Base-by-base conservation (phyloP, 208 protist species). In the Acanthamoeba sp. region DNA sequence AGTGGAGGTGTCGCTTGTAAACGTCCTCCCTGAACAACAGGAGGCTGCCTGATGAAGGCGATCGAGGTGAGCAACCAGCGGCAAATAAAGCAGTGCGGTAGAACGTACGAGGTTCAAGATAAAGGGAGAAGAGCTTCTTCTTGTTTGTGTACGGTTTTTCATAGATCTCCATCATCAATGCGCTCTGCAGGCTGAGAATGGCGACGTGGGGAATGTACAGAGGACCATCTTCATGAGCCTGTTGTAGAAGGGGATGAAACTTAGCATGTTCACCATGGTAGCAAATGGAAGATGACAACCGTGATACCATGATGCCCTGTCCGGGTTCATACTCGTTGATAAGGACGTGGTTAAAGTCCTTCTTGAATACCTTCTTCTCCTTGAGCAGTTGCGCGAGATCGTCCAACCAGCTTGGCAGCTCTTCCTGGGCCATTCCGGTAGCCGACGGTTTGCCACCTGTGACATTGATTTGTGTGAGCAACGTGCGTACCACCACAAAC, bases 271-370 rank as follows among this genome's bases (percentile, higher is more conserved):
- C 9, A 12, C 7, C 1, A 24, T 20, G 22, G 10, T 10, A 1
- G 29, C 10, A 84, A 24, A 34, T 2, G 10, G 24, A 24, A 9
- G n/a, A 48, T 50, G 36, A 38, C 24, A 22, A 73, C 12, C 5
- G 27, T 38, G 1, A 50, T 42, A 90, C 82, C 82, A 90, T 90
- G 32, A 90, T 90, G 82, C 82, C 82, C 38, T 90, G 82, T 2
- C 82, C 82, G 34, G 82, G 82, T 10, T 90, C 82, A 29, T 90
- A 90, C 36, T 90, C 82, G 29, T 90, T 90, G 82, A 90, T 90
- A 14, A 90, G 82, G 32, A 42, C 82, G 57, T 90, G 82, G 34
- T 90, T 90, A 42, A 90, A 59, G 29, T 59, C 52, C 52, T 66
- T 59, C 55, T 45, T 59, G 52, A 90, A 90, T 14, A 90, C 82